phyloP scores from a whole-genome alignment of 495 filamentous ascomycete genomes.

The Immersiella caudata region DNA sequence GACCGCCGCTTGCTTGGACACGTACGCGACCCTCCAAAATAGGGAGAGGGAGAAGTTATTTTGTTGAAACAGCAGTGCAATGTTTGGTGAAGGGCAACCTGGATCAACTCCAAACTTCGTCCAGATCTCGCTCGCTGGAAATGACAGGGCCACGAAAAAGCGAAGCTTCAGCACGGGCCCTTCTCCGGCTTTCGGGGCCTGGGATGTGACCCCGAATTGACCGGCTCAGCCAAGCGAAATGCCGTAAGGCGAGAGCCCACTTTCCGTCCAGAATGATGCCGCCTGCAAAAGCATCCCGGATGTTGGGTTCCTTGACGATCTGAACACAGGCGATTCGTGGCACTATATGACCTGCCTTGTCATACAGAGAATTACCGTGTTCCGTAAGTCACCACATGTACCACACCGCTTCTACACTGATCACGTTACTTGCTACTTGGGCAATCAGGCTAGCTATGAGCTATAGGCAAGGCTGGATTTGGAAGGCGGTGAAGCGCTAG shows the following conservation, averaged over 20 bases:
- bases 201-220: slow-evolving; percentile 18
- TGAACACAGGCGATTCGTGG: background rate
- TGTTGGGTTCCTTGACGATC: background rate
- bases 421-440: too few species aligned
- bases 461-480: background rate
- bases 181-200: slow-evolving; percentile 21
- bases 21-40: background rate
- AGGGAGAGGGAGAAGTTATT: background rate
- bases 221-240: background rate
- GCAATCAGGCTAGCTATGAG: too few species aligned
- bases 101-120: slow-evolving; percentile 14
- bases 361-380: background rate
- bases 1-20: background rate
- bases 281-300: background rate
- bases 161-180: slow-evolving; percentile 28
- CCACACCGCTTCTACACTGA: too few species aligned
- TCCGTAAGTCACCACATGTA: background rate
- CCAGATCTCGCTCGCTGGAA: background rate
- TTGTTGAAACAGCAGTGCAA: slow-evolving; percentile 9
- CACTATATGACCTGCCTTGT: background rate
- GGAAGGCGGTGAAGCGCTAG: slow-evolving; percentile 6
- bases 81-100: background rate
- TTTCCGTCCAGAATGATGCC: background rate
- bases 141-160: background rate
- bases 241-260: background rate